Base-by-base conservation (phyloP, 2,329 filamentous ascomycete species). In the Pseudopyrenochaeta lycopersici region DNA sequence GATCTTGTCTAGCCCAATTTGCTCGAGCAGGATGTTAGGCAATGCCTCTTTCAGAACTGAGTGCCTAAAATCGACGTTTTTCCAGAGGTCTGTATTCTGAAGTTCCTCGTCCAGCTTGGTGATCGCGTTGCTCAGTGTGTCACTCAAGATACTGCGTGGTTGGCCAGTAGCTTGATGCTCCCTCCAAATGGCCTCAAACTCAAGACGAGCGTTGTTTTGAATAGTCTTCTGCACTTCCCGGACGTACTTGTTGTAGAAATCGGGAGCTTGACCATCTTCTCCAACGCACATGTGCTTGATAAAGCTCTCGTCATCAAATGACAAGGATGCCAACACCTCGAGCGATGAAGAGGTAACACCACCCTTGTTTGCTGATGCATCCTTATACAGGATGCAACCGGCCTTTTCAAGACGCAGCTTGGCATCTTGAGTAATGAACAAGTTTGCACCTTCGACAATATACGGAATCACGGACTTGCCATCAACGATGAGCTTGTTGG, bases 141-240 rank as follows among this genome's bases (percentile, higher is more conserved):
- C 95, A 42, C 92, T 96, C 50, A 99, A 84, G n/a, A 93, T 86
- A 57, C 92, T 96, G 58, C 93, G 87, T 18, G 91, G 80, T 49
- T 88, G 82, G 46, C 91, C 90, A 1, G 91, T 97, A 73, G 88
- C 79, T 77, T 95, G 88, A 72, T 96, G 87, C 78, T 99, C 95
- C 62, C 91, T 88, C 95, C 95, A 99, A 79, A 99, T 96, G 38
- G 95, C 95, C 80, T 99, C 95, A 66, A 99, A 99, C 77, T 99
- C 95, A 31, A 99, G 87, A 14, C 87, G 83, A 2, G 95, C 95
- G 66, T 99, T 99, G 67, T 92, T 88, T 77, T 91, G 87, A 75
- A 99, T 98, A 71, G 89, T 92, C 60, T 86, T 85, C 78, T 99
- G 95, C 2, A 99, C 95, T 70, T 92, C 85, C 74, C 90, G 90